Conservation (phyloP, 805 yeast genomes). For the Zygosaccharomyces kombuchaensis region DNA sequence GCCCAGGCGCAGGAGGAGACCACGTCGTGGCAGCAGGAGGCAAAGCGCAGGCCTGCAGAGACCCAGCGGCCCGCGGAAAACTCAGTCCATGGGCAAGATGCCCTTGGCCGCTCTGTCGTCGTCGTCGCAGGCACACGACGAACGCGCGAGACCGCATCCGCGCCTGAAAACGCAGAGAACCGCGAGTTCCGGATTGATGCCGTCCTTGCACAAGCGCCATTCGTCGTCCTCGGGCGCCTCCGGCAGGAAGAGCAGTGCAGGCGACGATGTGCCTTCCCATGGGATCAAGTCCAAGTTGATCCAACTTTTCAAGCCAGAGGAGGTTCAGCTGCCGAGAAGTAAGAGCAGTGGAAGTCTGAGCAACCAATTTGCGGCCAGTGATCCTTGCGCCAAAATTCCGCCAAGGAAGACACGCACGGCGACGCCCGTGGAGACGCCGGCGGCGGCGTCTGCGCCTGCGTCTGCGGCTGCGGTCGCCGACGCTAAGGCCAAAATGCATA, state of each 20-base stretch:
- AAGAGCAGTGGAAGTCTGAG: conserved; percentile 11
- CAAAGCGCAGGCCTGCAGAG: not conserved
- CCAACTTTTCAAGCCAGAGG: conserved; percentile 9
- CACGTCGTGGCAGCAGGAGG: not conserved
- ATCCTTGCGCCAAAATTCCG: not conserved
- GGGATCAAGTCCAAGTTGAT: conserved; percentile 11
- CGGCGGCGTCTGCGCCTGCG: no score
- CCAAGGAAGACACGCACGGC: not conserved
- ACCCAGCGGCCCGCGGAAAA: not conserved
- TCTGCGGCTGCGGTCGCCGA: not conserved
- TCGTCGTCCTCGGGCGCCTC: conserved; percentile 9
- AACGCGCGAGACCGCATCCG: not conserved
- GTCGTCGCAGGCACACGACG: not conserved
- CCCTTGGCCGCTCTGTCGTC: not conserved
- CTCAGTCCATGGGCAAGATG: not conserved
- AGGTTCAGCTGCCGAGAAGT: conserved; percentile 1
- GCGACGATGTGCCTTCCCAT: conserved; percentile 8
- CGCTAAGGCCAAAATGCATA: not conserved
- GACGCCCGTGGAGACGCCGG: no score
- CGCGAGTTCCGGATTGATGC: conserved; percentile 9
- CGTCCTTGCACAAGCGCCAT: conserved; percentile 4
- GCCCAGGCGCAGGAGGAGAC: conserved; percentile 61
- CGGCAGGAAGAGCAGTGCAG: conserved; percentile 5
- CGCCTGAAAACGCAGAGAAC: conserved; percentile 8
- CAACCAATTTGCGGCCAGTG: not conserved